Evolutionary conservation across 164 flowering plant genomes (phyloP), one percentile per base, ranked within the genome.

Genomic region (Vitis cinerea): DNA sequence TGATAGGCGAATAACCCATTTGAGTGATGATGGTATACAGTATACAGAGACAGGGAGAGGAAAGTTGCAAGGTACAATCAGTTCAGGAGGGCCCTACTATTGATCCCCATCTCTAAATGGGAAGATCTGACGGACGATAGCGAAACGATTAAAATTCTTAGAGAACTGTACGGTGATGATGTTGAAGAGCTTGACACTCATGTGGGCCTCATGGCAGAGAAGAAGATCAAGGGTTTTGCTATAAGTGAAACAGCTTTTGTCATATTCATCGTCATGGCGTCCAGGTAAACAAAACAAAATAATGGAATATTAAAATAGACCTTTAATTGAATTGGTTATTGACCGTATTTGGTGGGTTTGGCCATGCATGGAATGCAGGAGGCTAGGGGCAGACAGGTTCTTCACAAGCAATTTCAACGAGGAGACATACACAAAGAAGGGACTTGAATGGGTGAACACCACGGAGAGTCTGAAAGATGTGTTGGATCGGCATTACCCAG

Each of bases 311-410:
- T 37, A 37, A 37, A 37, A 37, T 37, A 37, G 7, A 37, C 44
- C 4, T 37, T 37, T 23, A 23, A 23, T 23, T 23, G 27, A 23
- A 23, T 23, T 23, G 27, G 27, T 23, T 23, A 23, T 23, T 23
- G 27, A 23, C 27, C 27, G 27, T 23, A 23, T 23, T 23, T 23
- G 27, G 27, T 23, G 27, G 27, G 27, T 23, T 23, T 23, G 27
- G 2, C 2, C 27, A 23, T 23, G 27, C 27, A 0, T 37, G 7
- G 7, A 37, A 37, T 37, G 44, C 70, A 83, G 90, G 85, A 80
- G 90, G 80, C 73, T 86, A 27, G 86, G 84, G 71, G 86, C 85
- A 11, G 88, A 86, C 58, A 68, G 88, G 2, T 86, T 84, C 71
- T 81, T 86, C 80, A 86, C 90, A 8, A 84, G 77, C 17, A 76